Evolutionary conservation across 2,329 filamentous ascomycete species (phyloP).

Genomic region (Alternaria infectoria): DNA sequence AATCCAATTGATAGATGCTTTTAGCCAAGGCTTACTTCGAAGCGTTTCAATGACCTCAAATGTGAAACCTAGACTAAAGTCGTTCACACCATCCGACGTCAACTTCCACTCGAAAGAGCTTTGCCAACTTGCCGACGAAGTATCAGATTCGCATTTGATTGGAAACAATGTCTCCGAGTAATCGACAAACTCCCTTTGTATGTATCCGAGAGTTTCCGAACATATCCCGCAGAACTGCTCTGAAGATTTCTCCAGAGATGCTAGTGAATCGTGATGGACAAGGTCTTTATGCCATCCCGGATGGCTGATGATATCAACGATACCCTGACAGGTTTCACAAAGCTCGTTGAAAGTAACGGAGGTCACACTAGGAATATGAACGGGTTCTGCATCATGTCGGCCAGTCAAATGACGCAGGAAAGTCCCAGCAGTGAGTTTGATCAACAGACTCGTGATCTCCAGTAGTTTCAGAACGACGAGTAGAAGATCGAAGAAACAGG

Average conservation of each 20-base stretch:
- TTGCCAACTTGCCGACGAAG: constrained; percentile 1
- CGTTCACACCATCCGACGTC: not conserved
- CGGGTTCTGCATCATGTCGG: not conserved
- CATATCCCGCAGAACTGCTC: not conserved
- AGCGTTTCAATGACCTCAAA: not conserved
- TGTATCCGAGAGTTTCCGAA: not conserved
- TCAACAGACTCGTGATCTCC: not conserved
- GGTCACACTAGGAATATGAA: not conserved
- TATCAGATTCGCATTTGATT: not conserved
- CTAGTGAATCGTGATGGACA: not conserved
- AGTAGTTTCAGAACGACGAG: not conserved
- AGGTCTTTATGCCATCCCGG: not conserved
- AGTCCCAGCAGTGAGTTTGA: not conserved
- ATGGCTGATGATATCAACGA: not conserved
- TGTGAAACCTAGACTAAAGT: not conserved
- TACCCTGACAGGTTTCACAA: not conserved
- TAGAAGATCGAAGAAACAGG: not conserved
- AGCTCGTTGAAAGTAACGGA: not conserved
- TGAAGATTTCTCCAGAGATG: not conserved
- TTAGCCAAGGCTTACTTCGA: not conserved
- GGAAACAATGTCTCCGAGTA: not conserved
- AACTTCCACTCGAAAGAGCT: not conserved
- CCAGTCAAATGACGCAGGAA: not conserved
- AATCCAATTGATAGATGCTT: not conserved
- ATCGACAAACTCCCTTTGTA: not conserved